Evolutionary conservation across 179 eudicot species (phyloP).

Genomic region (Silene vulgaris): DNA sequence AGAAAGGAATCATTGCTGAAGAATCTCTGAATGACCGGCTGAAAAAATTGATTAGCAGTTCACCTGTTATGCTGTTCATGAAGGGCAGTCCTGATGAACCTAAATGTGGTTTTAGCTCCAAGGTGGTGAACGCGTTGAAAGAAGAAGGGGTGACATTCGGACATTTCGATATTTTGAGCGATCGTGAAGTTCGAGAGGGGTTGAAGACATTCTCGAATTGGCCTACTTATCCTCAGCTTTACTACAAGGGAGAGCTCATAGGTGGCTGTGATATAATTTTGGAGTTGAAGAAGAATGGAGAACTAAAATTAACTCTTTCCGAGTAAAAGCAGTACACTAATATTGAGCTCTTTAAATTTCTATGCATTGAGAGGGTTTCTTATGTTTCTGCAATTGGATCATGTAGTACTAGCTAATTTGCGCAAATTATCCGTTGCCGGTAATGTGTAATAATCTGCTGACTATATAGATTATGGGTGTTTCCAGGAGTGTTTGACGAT

Average conservation of each 20-base stretch:
- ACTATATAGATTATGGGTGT: neutral
- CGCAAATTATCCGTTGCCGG: neutral
- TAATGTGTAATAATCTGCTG: neutral
- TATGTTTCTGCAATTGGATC: slow-evolving; percentile 14
- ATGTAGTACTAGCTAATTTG: neutral
- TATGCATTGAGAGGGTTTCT: slow-evolving; percentile 13
- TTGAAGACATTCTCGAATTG: slow-evolving; percentile 79
- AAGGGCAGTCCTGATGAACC: slow-evolving; percentile 88
- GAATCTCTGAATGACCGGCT: slow-evolving; percentile 54
- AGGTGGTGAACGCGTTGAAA: slow-evolving; percentile 71
- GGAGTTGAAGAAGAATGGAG: slow-evolving; percentile 67
- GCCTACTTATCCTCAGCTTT: slow-evolving; percentile 97
- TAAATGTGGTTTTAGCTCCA: slow-evolving; percentile 84
- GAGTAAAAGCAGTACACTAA: slow-evolving; percentile 33
- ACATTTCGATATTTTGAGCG: slow-evolving; percentile 70
- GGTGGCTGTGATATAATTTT: slow-evolving; percentile 92
- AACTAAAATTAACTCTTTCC: slow-evolving; percentile 64
- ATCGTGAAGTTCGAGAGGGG: slow-evolving; percentile 78
- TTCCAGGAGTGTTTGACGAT: neutral
- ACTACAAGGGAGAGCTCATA: slow-evolving; percentile 81
- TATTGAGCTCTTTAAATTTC: neutral
- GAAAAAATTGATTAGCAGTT: slow-evolving; percentile 47
- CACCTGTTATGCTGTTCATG: slow-evolving; percentile 80
- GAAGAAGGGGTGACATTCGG: slow-evolving; percentile 70
- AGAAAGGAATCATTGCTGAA: slow-evolving; percentile 41